Percentiles rank a stretch among this genome's conserved stretches.
Conservation (phyloP, 495 filamentous ascomycete species). For the Lentithecium fluviatile region DNA sequence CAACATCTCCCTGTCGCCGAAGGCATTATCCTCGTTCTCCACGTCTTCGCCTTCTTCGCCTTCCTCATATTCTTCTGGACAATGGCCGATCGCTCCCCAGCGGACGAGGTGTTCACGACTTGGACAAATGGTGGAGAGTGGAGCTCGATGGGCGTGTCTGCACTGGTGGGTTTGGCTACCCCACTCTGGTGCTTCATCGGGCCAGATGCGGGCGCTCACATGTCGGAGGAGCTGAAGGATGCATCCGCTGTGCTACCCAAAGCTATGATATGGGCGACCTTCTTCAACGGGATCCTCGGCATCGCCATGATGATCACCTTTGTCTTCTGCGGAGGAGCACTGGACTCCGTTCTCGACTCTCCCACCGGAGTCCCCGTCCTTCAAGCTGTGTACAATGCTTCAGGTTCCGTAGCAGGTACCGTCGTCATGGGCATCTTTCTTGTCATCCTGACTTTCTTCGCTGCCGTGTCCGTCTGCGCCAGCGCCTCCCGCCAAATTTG, state of each 20-base stretch:
- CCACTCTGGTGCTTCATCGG: constrained; percentile 24
- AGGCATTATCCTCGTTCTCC: constrained; percentile 28
- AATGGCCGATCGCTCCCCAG: constrained; percentile 37
- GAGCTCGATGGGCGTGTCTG: constrained; percentile 23
- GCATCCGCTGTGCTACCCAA: constrained; percentile 32
- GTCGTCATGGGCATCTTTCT: constrained; percentile 19
- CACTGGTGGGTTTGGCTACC: constrained; percentile 19
- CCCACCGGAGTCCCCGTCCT: constrained; percentile 14
- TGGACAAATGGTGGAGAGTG: constrained; percentile 37
- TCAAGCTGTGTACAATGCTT: constrained; percentile 27
- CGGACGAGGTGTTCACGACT: constrained; percentile 36
- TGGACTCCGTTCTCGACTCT: constrained; percentile 10
- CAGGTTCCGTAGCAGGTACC: constrained; percentile 9
- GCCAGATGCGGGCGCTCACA: constrained; percentile 25
- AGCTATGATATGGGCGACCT: constrained; percentile 33
- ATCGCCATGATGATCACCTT: constrained; percentile 36
- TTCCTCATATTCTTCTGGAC: constrained; percentile 49
- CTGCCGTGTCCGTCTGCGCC: constrained; percentile 12
- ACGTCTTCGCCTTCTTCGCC: constrained; percentile 45
- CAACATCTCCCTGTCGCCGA: constrained; percentile 34
- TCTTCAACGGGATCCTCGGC: constrained; percentile 34
- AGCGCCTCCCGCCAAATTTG: constrained; percentile 30
- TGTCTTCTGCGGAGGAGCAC: constrained; percentile 24
- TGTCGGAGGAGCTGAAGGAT: constrained; percentile 37
- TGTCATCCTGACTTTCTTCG: constrained; percentile 14